Conservation (phyloP, 306 rosid species). For the Geum urbanum region DNA sequence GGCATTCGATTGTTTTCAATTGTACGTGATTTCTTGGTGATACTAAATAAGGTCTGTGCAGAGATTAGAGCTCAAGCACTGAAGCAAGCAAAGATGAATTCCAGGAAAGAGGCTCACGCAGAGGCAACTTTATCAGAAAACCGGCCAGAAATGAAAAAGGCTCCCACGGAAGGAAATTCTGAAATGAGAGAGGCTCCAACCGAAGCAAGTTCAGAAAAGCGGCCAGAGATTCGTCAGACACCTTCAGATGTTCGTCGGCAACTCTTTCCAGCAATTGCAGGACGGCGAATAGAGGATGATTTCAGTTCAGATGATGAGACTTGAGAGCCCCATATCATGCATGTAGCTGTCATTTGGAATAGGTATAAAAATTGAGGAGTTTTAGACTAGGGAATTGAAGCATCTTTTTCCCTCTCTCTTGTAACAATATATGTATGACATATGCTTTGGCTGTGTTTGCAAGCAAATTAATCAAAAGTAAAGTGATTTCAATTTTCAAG, state of each 20-base stretch:
- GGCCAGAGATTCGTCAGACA: neutral
- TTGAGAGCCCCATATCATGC: conserved; percentile 20
- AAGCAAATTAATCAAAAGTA: conserved; percentile 17
- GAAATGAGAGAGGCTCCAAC: conserved; percentile 9
- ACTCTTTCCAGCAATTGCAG: conserved; percentile 76
- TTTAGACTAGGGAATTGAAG: conserved; percentile 8
- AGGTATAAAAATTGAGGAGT: conserved; percentile 11
- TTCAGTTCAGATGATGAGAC: conserved; percentile 67
- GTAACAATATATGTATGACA: neutral
- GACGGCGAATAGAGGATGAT: conserved; percentile 39
- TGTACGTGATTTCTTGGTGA: conserved; percentile 75
- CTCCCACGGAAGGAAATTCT: conserved; percentile 11
- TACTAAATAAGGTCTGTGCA: conserved; percentile 68
- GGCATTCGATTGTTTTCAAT: conserved; percentile 66
- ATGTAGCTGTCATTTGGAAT: conserved; percentile 23
- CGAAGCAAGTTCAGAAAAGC: conserved; percentile 25
- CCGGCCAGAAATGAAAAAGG: conserved; percentile 14
- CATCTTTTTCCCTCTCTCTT: conserved; percentile 1
- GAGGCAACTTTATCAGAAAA: conserved; percentile 13
- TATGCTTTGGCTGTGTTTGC: conserved; percentile 13
- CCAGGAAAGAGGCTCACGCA: conserved; percentile 41
- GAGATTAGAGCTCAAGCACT: conserved; percentile 42
- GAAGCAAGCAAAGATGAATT: conserved; percentile 25
- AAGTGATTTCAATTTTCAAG: conserved; percentile 4
- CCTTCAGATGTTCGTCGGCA: conserved; percentile 38